Base-by-base conservation (phyloP, 116 monocot genomes). In the Posidonia oceanica region DNA sequence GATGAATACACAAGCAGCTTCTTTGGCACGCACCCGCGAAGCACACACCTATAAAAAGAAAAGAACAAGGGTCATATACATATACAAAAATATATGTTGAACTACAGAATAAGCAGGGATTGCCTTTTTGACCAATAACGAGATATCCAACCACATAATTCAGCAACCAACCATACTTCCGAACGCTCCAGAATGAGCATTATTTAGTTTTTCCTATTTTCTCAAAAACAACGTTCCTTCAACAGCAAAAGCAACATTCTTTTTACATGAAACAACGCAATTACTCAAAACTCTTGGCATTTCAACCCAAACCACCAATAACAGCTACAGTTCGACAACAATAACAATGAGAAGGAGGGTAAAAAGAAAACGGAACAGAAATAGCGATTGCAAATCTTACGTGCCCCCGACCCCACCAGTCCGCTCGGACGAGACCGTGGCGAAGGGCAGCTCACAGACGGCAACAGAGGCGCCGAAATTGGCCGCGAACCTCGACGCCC, bases 11-110 rank as follows among this genome's bases (percentile, higher is more conserved):
- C 99, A 41, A 99, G 67, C 74, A 99, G 62, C 72, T 99, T 99
- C 80, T 99, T 99, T 37, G 99, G 99, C 29, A 99, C 94, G 53
- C 99, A 99, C 68, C 99, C 99, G 56, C 99, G 99, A 62, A 99
- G 84, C 14, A 99, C 99, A 76, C 99, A 99, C 17, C 94, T 94
- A 59, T 55, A 74, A 13, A 29, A 29, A 29, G 51, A 66, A 3
- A 57, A 66, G 18, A 66, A 53, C 64, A 36, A 67, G 18, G 4
- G 16, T 4, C 39, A 72, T 14, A 20, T 36, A n/a, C 16, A 60
- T 37, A 59, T 15, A 10, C 58, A 29, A 51, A 63, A 72, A 8
- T 4, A 60, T 8, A 15, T 58, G 61, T 23, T 48, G 48, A 48
- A 10, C 48, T 7, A 48, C 5, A 48, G 12, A 48, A 48, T 48